phyloP scores from a whole-genome alignment of 805 yeast genomes.

The Wickerhamiella kurtzmanii region DNA sequence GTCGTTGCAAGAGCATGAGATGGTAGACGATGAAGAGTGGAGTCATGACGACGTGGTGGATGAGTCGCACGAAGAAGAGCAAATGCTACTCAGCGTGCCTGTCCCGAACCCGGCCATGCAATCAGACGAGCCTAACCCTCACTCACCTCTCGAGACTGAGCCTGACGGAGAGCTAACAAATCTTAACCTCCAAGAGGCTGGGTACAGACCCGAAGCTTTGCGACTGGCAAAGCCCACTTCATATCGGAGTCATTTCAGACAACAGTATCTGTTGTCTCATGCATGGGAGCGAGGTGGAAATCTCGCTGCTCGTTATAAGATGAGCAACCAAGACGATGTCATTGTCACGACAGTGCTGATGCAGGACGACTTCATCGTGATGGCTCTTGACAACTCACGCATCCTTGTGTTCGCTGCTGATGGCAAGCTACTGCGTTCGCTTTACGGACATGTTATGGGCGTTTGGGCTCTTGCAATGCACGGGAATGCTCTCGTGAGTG shows the following conservation, averaged over 20 bases:
- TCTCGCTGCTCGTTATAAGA: conserved; percentile 29
- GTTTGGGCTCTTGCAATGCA: conserved; percentile 93
- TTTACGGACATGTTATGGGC: conserved; percentile 95
- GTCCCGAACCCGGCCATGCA: no score
- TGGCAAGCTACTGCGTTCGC: conserved; percentile 53
- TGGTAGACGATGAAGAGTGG: no score
- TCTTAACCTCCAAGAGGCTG: conserved; percentile 21
- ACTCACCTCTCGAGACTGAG: background rate
- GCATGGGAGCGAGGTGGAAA: conserved; percentile 32
- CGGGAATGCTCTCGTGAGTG: conserved; percentile 82
- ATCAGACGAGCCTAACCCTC: no score
- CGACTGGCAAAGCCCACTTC: conserved; percentile 23
- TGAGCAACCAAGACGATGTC: conserved; percentile 23
- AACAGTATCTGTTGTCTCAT: conserved; percentile 27
- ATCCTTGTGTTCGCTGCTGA: conserved; percentile 31
- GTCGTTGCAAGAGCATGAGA: no score
- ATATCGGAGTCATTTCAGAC: conserved; percentile 29
- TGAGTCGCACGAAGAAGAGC: no score
- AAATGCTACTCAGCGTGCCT: no score
- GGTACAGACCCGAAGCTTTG: conserved; percentile 25
- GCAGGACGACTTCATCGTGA: conserved; percentile 27
- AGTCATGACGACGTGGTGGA: no score
- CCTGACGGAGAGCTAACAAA: background rate
- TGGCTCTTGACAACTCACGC: conserved; percentile 33
- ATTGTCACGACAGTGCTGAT: conserved; percentile 30